Conservation (phyloP, 345 rosid genomes). For the Cochlearia excelsa region DNA sequence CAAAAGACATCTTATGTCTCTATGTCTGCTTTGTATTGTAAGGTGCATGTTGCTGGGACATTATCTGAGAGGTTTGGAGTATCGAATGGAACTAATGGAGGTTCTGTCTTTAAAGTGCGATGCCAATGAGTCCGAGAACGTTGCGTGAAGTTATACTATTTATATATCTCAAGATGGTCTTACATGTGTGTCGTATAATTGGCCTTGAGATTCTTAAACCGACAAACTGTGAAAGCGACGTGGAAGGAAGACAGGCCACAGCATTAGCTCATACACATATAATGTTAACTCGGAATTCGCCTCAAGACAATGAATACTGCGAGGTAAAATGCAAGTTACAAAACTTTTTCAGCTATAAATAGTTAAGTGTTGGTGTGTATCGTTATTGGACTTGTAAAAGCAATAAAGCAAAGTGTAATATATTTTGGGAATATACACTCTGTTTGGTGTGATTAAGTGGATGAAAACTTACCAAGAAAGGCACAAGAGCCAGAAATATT, state of each 20-base stretch:
- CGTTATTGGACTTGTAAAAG: background rate
- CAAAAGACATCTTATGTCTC: background rate
- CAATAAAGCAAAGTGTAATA: background rate
- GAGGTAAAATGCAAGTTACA: background rate
- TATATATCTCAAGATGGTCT: background rate
- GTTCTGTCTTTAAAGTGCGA: slow-evolving; percentile 58
- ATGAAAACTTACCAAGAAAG: too few species aligned
- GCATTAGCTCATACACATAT: too few species aligned
- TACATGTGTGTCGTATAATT: background rate
- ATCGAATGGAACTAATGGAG: slow-evolving; percentile 60
- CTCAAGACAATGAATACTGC: background rate
- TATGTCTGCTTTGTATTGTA: slow-evolving; percentile 9
- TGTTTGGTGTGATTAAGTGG: too few species aligned
- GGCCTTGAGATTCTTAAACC: background rate
- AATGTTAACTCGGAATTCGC: background rate
- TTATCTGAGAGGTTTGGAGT: slow-evolving; percentile 54
- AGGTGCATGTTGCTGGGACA: slow-evolving; percentile 98
- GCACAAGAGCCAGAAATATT: too few species aligned
- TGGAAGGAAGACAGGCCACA: too few species aligned
- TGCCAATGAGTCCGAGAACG: slow-evolving; percentile 40
- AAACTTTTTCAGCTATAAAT: background rate
- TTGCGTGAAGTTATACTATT: slow-evolving; percentile 15
- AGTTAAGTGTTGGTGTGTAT: background rate
- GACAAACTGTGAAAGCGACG: background rate
- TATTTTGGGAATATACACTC: background rate